Evolutionary conservation across 495 filamentous ascomycete species (phyloP), one percentile per base, ranked within the genome.

Genomic region (Friedmanniomyces simplex): DNA sequence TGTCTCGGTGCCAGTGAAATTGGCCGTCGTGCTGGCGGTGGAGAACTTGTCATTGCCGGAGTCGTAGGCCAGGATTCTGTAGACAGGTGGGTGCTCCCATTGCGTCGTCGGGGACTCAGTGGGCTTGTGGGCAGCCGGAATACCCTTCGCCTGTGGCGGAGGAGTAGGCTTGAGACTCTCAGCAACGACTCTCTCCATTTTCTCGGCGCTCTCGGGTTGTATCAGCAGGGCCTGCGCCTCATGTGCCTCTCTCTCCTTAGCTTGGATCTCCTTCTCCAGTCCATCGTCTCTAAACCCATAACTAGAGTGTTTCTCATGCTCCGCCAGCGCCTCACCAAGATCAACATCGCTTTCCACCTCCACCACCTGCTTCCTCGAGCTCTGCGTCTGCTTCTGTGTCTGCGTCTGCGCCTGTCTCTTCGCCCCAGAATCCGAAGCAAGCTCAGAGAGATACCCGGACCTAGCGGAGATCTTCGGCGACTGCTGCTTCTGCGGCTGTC

Each of bases 61-160:
- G 63, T 93, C 85, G 64, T 85, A 89, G 14, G 81, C 86, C 12
- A 93, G 73, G 36, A 93, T 77, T 55, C 82, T 87, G 72, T 88
- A 91, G 3, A 77, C 47, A 1, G 74, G 74, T 21, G 76, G 73
- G 22, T 64, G 53, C 30, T 53, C 52, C 57, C 61, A 60, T 16
- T 1, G 47, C 14, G 57, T 54, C 16, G 8, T 52, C 10, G 28
- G 28, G 30, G 43, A 25, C 39, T 43, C 18, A n/a, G 18, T 16
- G 39, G 14, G 3, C 39, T 52, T 36, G 4, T 3, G 26, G 13
- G 18, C 20, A 14, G 25, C 49, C 11, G 18, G 49, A 3, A 8
- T 22, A n/a, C 3, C 26, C 25, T 22, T 52, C 20, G 16, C 20
- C 8, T 20, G 20, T 2, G 49, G 11, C 14, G 7, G 11, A 10